These are phyloP conservation scores for Fusarium xyrophilum DNA, from an alignment of 2,329 filamentous ascomycete species.

Conservation along the genomic window DNA sequence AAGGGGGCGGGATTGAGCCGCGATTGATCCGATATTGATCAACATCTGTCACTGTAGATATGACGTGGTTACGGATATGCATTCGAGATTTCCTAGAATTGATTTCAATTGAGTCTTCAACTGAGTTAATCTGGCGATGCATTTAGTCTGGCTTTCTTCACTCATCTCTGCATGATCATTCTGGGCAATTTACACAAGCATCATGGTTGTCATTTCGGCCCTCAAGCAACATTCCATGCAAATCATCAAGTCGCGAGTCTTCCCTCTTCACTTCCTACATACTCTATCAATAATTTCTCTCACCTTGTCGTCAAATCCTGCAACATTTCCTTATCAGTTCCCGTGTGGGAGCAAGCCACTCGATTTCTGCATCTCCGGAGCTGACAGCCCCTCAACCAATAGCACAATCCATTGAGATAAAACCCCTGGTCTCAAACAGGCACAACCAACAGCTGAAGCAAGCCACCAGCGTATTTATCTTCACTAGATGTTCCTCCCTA, in stretches of 20 bases:
- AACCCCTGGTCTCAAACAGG: background rate
- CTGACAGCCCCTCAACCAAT: background rate
- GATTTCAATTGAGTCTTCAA: background rate
- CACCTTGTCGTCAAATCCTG: background rate
- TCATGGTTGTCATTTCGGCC: too few species aligned
- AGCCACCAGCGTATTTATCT: background rate
- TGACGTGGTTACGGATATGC: background rate
- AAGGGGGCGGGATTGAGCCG: background rate
- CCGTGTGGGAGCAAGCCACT: background rate
- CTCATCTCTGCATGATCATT: background rate
- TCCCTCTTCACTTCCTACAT: background rate
- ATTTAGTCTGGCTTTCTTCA: accelerated
- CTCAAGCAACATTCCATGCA: too few species aligned
- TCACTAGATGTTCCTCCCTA: background rate
- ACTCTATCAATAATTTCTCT: background rate
- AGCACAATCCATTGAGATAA: background rate
- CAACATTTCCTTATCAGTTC: background rate
- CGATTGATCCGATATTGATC: background rate
- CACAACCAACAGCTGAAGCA: background rate
- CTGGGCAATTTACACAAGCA: accelerated
- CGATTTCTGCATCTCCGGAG: background rate
- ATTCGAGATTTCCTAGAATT: accelerated
- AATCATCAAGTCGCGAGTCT: too few species aligned
- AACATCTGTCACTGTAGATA: background rate
- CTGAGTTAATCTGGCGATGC: too few species aligned